Conservation (phyloP, 257 asterid genomes). For the Misopates orontium region DNA sequence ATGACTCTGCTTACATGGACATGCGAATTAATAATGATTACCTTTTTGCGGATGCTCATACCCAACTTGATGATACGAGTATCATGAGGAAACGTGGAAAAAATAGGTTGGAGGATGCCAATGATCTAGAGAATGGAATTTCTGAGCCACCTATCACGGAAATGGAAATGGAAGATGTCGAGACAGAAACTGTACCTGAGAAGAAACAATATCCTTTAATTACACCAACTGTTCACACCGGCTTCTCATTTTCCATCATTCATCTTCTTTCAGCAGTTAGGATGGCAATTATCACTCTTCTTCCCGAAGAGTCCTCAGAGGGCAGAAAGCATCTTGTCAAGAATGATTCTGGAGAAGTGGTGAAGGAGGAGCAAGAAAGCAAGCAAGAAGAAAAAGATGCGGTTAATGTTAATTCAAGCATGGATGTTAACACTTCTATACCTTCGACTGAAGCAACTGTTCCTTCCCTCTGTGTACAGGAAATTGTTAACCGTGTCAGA, state of each 20-base stretch:
- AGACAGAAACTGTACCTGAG: constrained; percentile 63
- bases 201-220: constrained; percentile 76
- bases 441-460: constrained; percentile 52
- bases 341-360: constrained; percentile 46
- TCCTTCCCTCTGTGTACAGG: constrained; percentile 76
- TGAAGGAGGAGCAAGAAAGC: constrained; percentile 46
- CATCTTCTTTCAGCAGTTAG: constrained; percentile 99
- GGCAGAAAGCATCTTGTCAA: constrained; percentile 44
- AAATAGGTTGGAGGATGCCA: constrained; percentile 51
- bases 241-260: constrained; percentile 86
- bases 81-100: constrained; percentile 66
- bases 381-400: constrained; percentile 46
- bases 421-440: constrained; percentile 40
- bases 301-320: constrained; percentile 72
- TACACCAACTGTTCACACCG: constrained; percentile 84
- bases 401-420: constrained; percentile 40
- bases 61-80: constrained; percentile 48
- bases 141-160: constrained; percentile 50
- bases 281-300: constrained; percentile 69
- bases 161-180: constrained; percentile 58
- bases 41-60: constrained; percentile 48
- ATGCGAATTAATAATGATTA: constrained; percentile 43
- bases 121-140: constrained; percentile 53
- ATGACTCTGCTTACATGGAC: constrained; percentile 48
- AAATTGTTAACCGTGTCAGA: constrained; percentile 78